Evolutionary conservation across 345 rosid species (phyloP).

Genomic region (Passiflora organensis): DNA sequence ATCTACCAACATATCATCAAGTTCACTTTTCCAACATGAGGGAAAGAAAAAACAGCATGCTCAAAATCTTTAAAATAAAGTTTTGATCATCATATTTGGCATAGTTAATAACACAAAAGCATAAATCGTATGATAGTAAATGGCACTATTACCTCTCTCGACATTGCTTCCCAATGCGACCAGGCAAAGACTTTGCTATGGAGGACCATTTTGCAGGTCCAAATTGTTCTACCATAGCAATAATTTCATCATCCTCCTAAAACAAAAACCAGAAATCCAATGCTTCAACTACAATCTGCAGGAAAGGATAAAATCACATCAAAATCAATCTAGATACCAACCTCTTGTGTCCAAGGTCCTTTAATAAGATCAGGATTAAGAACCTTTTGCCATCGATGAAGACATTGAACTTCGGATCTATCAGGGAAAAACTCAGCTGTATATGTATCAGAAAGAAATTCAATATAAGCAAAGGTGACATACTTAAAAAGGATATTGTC

Average conservation of each 20-base stretch:
- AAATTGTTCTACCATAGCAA: constrained; percentile 60
- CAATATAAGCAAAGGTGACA: background rate
- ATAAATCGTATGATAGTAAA: background rate
- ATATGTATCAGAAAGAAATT: constrained; percentile 5
- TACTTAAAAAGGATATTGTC: background rate
- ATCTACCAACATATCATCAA: too few relatives aligned
- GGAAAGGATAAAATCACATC: constrained; percentile 10
- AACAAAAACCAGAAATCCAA: constrained; percentile 14
- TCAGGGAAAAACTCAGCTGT: constrained; percentile 81
- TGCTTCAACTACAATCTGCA: constrained; percentile 5
- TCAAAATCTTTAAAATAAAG: too few relatives aligned
- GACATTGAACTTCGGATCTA: constrained; percentile 96
- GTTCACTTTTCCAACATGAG: too few relatives aligned
- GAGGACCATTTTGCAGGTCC: constrained; percentile 96
- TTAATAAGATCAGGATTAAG: constrained; percentile 91
- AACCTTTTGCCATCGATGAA: constrained; percentile 99
- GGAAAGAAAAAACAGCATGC: background rate
- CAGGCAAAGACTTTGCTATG: constrained; percentile 83
- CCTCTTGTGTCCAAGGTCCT: constrained; percentile 99
- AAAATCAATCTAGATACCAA: constrained; percentile 13
- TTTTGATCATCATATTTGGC: background rate
- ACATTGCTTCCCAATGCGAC: constrained; percentile 98
- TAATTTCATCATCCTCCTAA: constrained; percentile 89
- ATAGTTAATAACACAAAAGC: background rate
- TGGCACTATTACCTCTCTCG: constrained; percentile 94